Percentiles rank a stretch among this genome's conserved stretches.
Evolutionary conservation across 140 eudicot genomes (phyloP).

Genomic region (Bidens hawaiensis): DNA sequence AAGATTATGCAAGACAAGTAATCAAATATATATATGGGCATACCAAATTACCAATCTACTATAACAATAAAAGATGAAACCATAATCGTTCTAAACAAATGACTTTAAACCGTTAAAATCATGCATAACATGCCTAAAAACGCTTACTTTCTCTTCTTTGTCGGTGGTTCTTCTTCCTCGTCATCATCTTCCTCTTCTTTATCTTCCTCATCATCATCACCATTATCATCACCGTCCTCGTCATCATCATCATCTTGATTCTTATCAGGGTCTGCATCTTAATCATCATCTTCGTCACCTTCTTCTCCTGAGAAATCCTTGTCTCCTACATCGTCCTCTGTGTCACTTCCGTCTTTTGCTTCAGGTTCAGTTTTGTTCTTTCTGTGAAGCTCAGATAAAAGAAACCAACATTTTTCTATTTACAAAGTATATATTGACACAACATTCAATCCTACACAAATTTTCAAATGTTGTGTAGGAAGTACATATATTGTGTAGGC

Average conservation of each 20-base stretch:
- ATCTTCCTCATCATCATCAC: constrained; percentile 43
- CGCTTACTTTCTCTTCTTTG: constrained; percentile 75
- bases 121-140: constrained; percentile 14
- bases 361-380: constrained; percentile 47
- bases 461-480: too few species aligned
- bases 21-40: constrained; percentile 21
- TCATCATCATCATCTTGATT: constrained; percentile 43
- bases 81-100: constrained; percentile 16
- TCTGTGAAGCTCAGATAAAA: constrained; percentile 45
- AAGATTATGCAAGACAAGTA: constrained; percentile 5
- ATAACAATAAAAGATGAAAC: constrained; percentile 7
- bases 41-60: constrained; percentile 24
- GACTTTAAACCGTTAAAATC: constrained; percentile 5
- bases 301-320: constrained; percentile 57
- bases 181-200: constrained; percentile 54
- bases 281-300: constrained; percentile 77
- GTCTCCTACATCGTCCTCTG: constrained; percentile 61
- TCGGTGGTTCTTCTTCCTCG: constrained; percentile 74
- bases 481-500: too few species aligned
- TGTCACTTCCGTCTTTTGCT: constrained; percentile 69
- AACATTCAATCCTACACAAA: too few species aligned
- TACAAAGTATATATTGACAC: not conserved
- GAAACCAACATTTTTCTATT: constrained; percentile 40
- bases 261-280: constrained; percentile 59
- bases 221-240: constrained; percentile 36